Evolutionary conservation across 441 rosid genomes (phyloP), one percentile per base, ranked within the genome.

Genomic region (Mallotus japonicus): DNA sequence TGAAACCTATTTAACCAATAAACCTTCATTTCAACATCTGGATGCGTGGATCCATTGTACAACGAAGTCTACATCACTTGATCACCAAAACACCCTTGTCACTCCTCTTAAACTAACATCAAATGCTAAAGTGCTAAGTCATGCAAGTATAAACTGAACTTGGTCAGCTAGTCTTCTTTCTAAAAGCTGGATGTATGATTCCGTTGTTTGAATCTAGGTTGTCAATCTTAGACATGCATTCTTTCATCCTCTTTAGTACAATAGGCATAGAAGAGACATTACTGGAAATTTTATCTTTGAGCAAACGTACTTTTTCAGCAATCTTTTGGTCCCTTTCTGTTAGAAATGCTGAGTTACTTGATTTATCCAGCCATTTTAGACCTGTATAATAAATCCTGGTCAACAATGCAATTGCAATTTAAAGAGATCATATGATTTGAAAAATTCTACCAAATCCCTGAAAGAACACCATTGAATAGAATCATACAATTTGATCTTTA

Each of bases 201-300:
- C 79, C 83, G 70, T 73, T 71, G 62, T 61, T 65, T 16, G 80
- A 74, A 75, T 82, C 84, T 42, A 84, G 73, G 47, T 80, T 76
- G 65, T 84, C 88, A 5, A 86, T 82, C 77, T 59, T 83, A 46
- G 83, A 78, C 24, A 87, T 74, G 49, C 89, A 87, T 54, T 83
- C 90, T 44, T 77, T 83, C 87, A 88, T 70, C 76, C 91, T 83
- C 80, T 84, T 83, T 69, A 85, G 54, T 69, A 83, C 76, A 32
- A 72, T 32, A 11, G 89, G 92, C 80, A 81, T 67, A 19, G 84
- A 67, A 13, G 88, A 68, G 32, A 75, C 63, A 59, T 85, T 87
- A n/a, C 79, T 79, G 8, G 85, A 78, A 22, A 84, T 77, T 77
- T 87, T 83, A 9, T 84, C 83, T 70, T 77, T 81, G 37, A 89